phyloP scores from a whole-genome alignment of 2,329 filamentous ascomycete genomes.

The Beauveria sp. region DNA sequence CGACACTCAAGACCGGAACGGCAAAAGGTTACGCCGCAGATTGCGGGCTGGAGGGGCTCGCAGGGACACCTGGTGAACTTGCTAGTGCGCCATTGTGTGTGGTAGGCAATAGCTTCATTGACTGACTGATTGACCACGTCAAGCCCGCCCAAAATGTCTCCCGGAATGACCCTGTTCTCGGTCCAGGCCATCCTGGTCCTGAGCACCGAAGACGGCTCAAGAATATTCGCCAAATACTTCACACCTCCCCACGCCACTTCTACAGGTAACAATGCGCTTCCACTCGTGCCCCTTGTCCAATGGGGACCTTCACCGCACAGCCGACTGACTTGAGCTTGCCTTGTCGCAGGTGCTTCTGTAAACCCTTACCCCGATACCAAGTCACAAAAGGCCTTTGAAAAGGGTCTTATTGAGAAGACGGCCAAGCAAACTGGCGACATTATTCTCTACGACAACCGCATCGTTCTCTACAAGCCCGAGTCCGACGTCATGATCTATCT shows the following conservation, averaged over 20 bases:
- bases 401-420: conserved; percentile 91
- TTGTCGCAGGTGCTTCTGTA: conserved; percentile 35
- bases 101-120: conserved; percentile 10
- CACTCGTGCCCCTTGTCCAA: conserved; percentile 12
- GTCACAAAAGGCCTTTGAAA: conserved; percentile 94
- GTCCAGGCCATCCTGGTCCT: conserved; percentile 73
- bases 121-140: background rate
- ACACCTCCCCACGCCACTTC: conserved; percentile 47
- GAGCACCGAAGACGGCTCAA: conserved; percentile 77
- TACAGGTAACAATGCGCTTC: conserved; percentile 23
- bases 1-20: conserved; percentile 17
- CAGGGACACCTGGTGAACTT: conserved; percentile 13
- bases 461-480: conserved; percentile 97
- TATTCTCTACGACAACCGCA: conserved; percentile 92
- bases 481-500: conserved; percentile 95
- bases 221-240: conserved; percentile 95
- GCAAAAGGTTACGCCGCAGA: conserved; percentile 24
- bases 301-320: conserved; percentile 15
- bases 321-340: conserved; percentile 7
- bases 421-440: conserved; percentile 93
- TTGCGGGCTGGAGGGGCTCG: conserved; percentile 9
- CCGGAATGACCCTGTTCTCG: conserved; percentile 67
- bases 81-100: background rate
- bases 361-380: conserved; percentile 85
- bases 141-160: conserved; percentile 49